phyloP scores from a whole-genome alignment of 306 rosid species.

The Oemleria cerasiformis region DNA sequence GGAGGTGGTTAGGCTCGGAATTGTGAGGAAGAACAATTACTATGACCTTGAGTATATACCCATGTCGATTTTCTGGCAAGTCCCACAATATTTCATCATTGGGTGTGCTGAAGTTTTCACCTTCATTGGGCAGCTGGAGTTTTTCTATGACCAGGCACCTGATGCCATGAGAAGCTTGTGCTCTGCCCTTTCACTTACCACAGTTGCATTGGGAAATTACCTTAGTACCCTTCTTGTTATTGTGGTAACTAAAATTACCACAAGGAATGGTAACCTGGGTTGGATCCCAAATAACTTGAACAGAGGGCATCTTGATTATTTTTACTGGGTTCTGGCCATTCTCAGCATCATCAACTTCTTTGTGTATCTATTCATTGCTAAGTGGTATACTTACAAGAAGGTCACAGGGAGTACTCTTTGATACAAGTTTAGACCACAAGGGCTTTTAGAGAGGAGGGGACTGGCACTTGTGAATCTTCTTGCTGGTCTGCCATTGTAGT shows the following conservation, averaged over 20 bases:
- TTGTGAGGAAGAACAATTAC: constrained; percentile 43
- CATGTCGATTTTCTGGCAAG: constrained; percentile 86
- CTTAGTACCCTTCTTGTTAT: constrained; percentile 67
- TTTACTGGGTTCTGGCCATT: constrained; percentile 63
- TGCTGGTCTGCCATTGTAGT: neutral
- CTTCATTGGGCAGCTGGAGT: constrained; percentile 61
- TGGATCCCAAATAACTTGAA: constrained; percentile 86
- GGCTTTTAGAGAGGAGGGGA: neutral
- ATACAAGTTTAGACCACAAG: neutral
- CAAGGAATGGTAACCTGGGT: constrained; percentile 59
- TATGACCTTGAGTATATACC: constrained; percentile 57
- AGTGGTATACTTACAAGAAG: constrained; percentile 62
- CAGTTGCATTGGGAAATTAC: constrained; percentile 63
- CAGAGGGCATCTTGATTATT: constrained; percentile 80
- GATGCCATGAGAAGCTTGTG: constrained; percentile 87
- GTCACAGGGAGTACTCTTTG: constrained; percentile 20
- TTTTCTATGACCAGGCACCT: constrained; percentile 76
- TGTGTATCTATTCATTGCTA: constrained; percentile 53
- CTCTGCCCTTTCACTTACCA: constrained; percentile 74
- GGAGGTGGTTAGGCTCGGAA: constrained; percentile 56
- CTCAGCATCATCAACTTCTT: constrained; percentile 63
- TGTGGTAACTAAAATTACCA: constrained; percentile 55
- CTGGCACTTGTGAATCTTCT: constrained; percentile 3
- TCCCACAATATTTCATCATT: constrained; percentile 70
- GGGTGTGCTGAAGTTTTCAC: constrained; percentile 84